Percentiles rank a stretch among this genome's conserved stretches.
Conservation (phyloP, 2,329 filamentous ascomycete species). For the Fusarium hainanense region DNA sequence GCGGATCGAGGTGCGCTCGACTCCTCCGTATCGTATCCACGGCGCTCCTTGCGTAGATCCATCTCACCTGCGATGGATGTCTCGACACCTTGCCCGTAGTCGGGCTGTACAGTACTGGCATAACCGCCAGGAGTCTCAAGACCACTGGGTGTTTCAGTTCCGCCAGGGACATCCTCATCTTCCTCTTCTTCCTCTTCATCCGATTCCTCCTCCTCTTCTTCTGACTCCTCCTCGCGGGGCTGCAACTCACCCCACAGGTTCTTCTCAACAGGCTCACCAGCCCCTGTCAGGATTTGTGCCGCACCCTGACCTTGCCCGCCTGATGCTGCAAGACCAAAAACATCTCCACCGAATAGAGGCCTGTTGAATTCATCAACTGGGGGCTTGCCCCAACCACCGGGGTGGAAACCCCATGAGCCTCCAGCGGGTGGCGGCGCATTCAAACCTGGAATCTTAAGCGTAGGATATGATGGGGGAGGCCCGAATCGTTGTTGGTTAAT, state of each 20-base stretch:
- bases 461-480: conserved; percentile 92
- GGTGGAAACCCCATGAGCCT: conserved; percentile 93
- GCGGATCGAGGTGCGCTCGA: conserved; percentile 78
- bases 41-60: conserved; percentile 84
- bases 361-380: conserved; percentile 93
- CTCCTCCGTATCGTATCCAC: conserved; percentile 90
- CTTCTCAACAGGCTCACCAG: conserved; percentile 85
- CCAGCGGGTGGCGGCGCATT: conserved; percentile 93
- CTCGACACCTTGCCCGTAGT: conserved; percentile 75
- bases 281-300: conserved; percentile 52
- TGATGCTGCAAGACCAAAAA: conserved; percentile 78
- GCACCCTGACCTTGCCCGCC: conserved; percentile 50
- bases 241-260: conserved; percentile 93
- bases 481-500: conserved; percentile 97
- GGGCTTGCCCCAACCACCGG: conserved; percentile 95
- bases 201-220: conserved; percentile 80
- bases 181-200: conserved; percentile 75
- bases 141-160: conserved; percentile 79
- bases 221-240: conserved; percentile 77
- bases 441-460: conserved; percentile 92
- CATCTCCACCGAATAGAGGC: conserved; percentile 92
- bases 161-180: conserved; percentile 70
- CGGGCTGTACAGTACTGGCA: conserved; percentile 82
- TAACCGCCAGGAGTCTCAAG: conserved; percentile 85
- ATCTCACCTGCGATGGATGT: conserved; percentile 87